phyloP scores from a whole-genome alignment of 805 yeast species.

The Wickerhamomyces ciferrii region DNA sequence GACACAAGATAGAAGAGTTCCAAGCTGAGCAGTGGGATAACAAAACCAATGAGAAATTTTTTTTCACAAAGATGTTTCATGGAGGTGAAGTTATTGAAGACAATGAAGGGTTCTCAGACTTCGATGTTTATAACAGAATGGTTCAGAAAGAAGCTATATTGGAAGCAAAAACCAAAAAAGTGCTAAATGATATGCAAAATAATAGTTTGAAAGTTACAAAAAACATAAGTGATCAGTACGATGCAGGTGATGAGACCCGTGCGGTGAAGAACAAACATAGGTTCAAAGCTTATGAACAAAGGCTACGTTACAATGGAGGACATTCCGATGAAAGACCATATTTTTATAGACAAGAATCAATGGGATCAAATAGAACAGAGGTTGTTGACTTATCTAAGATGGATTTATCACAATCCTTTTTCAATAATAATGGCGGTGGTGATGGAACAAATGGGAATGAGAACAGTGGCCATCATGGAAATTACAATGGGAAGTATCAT shows the following conservation, averaged over 20 bases:
- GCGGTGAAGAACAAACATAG: conserved; percentile 1
- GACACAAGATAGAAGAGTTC: conserved; percentile 10
- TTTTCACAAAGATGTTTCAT: conserved; percentile 18
- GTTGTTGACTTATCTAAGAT: conserved; percentile 16
- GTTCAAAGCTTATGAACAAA: conserved; percentile 4
- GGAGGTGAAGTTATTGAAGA: conserved; percentile 3
- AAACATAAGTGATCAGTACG: conserved; percentile 17
- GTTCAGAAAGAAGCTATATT: conserved; percentile 26
- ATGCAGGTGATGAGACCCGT: conserved; percentile 18
- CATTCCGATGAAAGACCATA: background rate
- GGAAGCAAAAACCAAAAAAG: conserved; percentile 21
- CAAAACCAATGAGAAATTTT: conserved; percentile 23
- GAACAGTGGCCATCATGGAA: background rate
- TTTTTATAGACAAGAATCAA: background rate
- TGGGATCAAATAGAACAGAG: conserved; percentile 18
- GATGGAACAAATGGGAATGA: background rate
- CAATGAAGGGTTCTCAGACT: conserved; percentile 21
- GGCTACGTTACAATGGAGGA: conserved; percentile 10
- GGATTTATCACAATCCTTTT: conserved; percentile 4
- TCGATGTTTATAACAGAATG: conserved; percentile 27
- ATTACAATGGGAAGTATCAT: conserved; percentile 11
- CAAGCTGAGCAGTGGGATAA: conserved; percentile 13
- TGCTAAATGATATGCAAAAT: conserved; percentile 9
- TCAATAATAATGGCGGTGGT: background rate
- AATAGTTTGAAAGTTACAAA: conserved; percentile 15